Conservation (phyloP, 768 basidiomycete genomes). For the Macrolepiota albuminosa region DNA sequence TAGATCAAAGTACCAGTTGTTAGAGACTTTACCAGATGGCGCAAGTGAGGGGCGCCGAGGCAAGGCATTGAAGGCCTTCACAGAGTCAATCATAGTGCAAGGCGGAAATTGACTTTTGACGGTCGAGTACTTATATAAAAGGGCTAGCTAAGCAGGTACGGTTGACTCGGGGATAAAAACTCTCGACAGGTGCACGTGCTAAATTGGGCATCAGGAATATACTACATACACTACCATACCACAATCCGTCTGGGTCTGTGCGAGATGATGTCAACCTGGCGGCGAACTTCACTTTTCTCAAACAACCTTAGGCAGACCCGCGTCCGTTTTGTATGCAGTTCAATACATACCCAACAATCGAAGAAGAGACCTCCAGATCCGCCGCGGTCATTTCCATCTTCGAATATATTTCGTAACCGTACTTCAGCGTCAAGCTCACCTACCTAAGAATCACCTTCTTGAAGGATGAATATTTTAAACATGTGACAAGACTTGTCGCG, state of each 20-base stretch:
- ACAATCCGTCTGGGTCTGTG: not conserved
- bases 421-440: not conserved
- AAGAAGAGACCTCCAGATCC: not conserved
- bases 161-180: too few species aligned
- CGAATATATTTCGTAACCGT: not conserved
- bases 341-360: not conserved
- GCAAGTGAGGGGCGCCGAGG: slow-evolving; percentile 12
- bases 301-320: not conserved
- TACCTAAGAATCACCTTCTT: not conserved
- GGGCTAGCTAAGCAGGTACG: too few species aligned
- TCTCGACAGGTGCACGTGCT: too few species aligned
- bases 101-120: not conserved
- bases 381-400: not conserved
- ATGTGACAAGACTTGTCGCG: not conserved
- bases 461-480: not conserved
- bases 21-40: slow-evolving; percentile 19
- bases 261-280: not conserved
- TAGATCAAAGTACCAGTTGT: slow-evolving; percentile 32
- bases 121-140: not conserved
- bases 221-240: not conserved
- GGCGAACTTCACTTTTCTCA: not conserved
- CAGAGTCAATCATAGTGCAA: slow-evolving; percentile 1
- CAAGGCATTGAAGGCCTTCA: slow-evolving; percentile 22
- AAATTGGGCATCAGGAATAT: not conserved
- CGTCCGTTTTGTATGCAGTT: not conserved